A percentile compares a stretch with the other conserved stretches of the same genome.
Conservation (phyloP, 306 rosid genomes). For the Vigna trinervia region DNA sequence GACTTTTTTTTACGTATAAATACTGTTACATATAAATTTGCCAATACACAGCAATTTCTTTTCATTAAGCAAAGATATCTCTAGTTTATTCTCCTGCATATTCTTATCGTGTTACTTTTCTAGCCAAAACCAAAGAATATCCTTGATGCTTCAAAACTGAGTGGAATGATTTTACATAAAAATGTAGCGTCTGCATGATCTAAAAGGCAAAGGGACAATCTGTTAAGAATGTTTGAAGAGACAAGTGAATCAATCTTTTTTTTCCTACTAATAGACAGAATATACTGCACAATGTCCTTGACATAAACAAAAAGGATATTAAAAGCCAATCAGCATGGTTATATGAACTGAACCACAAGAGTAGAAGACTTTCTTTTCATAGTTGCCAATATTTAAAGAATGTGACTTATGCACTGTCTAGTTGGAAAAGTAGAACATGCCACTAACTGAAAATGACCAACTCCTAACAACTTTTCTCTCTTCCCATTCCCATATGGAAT, state of each 20-base stretch:
- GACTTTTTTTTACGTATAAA: slow-evolving; percentile 38
- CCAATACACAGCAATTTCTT: slow-evolving; percentile 26
- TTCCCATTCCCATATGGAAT: slow-evolving; percentile 34
- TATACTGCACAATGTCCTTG: slow-evolving; percentile 28
- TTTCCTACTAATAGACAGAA: slow-evolving; percentile 28
- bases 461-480: slow-evolving; percentile 57
- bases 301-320: slow-evolving; percentile 28
- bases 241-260: slow-evolving; percentile 25
- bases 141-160: slow-evolving; percentile 42
- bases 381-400: slow-evolving; percentile 20
- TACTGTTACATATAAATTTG: slow-evolving; percentile 27
- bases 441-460: slow-evolving; percentile 62
- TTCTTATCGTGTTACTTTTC: slow-evolving; percentile 38
- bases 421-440: slow-evolving; percentile 43
- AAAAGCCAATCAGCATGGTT: slow-evolving; percentile 30
- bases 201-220: slow-evolving; percentile 29
- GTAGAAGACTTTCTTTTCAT: slow-evolving; percentile 30
- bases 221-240: slow-evolving; percentile 44
- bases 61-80: slow-evolving; percentile 43
- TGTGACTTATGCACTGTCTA: slow-evolving; percentile 39
- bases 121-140: slow-evolving; percentile 48
- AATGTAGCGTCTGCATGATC: slow-evolving; percentile 36
- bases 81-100: slow-evolving; percentile 53
- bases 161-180: slow-evolving; percentile 28
- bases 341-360: slow-evolving; percentile 33